Base-by-base conservation (phyloP, 2,329 filamentous ascomycete species). In the Stemphylium beticola region DNA sequence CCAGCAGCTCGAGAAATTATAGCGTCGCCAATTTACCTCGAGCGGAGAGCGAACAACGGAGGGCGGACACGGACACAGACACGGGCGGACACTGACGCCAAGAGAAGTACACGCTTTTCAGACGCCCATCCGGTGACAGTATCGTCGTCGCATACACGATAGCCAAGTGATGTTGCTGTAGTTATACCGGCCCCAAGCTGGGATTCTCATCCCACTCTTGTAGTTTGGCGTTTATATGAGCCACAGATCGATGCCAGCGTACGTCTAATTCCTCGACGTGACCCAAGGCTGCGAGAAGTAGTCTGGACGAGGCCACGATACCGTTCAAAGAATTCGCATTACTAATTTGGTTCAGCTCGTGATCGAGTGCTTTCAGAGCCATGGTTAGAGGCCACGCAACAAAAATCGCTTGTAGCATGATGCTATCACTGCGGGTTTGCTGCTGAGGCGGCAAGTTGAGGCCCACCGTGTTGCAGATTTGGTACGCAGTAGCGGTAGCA, bases 351-450 rank as follows among this genome's bases (percentile, higher is more conserved):
- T 22, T 17, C 18, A 48, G 36, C 39, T 48, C 45, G 1, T 17
- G 45, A 3, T 39, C 4, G 3, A 48, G 10, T 12, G 45, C 45
- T 2, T 39, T 48, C 0, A 48, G 5, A 3, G 45, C 45, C 45
- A 48, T 40, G 17, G 45, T 48, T 11, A 48, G 32, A 33, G 45
- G 45, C 45, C 45, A 48, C 4, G 45, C 45, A 8, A 48, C 39
- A 17, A 48, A 48, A 10, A 48, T 39, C 3, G 45, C 45, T 26
- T 48, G 34, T 12, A 48, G 3, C 45, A 48, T 40, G 14, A 48
- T 48, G 4, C 39, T 48, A 18, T 48, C 36, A 12, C 45, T 48
- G 1, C 31, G 12, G 12, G 8, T 26, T 17, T 48, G 22, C 17
- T 24, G 15, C 9, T 34, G 45, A 6, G 45, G 39, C 9, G 45